phyloP scores from a whole-genome alignment of 768 basidiomycete genomes.

The Grammothele lineata region DNA sequence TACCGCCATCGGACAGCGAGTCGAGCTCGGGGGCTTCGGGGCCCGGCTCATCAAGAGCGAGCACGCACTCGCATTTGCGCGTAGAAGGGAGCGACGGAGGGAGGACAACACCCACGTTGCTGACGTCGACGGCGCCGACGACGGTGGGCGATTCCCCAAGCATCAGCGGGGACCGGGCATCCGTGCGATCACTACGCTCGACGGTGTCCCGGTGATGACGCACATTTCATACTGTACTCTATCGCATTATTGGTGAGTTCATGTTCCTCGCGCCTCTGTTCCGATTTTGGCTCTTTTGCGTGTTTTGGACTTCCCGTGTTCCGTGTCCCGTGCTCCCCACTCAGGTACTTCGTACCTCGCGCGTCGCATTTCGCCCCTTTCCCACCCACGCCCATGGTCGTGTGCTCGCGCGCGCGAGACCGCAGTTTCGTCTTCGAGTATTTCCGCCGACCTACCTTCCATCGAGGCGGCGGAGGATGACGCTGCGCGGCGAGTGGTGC shows the following conservation, averaged over 20 bases:
- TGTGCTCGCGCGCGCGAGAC: slow-evolving; percentile 3
- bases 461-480: too few species aligned
- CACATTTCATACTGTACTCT: slow-evolving; percentile 8
- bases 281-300: too few species aligned
- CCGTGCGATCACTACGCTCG: slow-evolving; percentile 7
- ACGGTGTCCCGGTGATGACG: slow-evolving; percentile 7
- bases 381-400: not conserved
- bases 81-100: not conserved
- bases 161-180: slow-evolving; percentile 6
- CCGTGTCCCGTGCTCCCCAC: too few species aligned
- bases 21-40: not conserved
- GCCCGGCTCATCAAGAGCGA: too few species aligned
- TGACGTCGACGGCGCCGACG: not conserved
- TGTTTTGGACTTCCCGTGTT: too few species aligned
- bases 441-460: too few species aligned
- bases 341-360: too few species aligned
- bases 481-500: too few species aligned
- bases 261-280: too few species aligned
- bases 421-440: too few species aligned
- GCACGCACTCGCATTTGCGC: not conserved
- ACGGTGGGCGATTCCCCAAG: slow-evolving; percentile 5
- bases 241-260: slow-evolving; percentile 19
- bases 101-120: too few species aligned
- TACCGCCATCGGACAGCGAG: slow-evolving; percentile 1
- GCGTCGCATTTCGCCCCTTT: too few species aligned